phyloP scores from a whole-genome alignment of 176 grass and related monocot species.

The Tillandsia leiboldiana region DNA sequence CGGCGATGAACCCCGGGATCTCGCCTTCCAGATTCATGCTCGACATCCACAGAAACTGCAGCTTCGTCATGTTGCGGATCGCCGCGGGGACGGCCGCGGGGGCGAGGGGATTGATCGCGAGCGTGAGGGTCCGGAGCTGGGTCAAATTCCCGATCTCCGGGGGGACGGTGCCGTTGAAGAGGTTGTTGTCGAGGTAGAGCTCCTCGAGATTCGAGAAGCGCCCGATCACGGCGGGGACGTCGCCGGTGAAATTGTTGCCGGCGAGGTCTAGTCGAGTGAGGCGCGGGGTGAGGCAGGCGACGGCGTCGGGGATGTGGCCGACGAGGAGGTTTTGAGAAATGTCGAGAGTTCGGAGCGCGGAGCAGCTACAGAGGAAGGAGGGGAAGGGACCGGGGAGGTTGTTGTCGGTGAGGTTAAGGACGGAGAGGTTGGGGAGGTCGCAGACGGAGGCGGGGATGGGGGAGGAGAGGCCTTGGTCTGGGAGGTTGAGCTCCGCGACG shows the following conservation, averaged over 20 bases:
- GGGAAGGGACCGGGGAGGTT: constrained; percentile 41
- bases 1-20: constrained; percentile 28
- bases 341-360: constrained; percentile 32
- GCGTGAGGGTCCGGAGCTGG: constrained; percentile 14
- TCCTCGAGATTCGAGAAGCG: constrained; percentile 23
- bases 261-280: constrained; percentile 29
- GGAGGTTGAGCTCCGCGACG: constrained; percentile 23
- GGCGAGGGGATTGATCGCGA: constrained; percentile 24
- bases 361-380: constrained; percentile 36
- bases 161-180: constrained; percentile 30
- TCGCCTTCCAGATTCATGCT: constrained; percentile 23
- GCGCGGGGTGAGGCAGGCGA: constrained; percentile 16
- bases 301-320: constrained; percentile 31
- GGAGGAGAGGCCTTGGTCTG: neutral
- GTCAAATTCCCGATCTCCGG: constrained; percentile 36
- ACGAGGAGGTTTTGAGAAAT: constrained; percentile 49
- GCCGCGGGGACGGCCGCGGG: constrained; percentile 28
- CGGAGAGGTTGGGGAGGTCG: constrained; percentile 30
- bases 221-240: constrained; percentile 40
- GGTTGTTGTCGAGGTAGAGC: constrained; percentile 48
- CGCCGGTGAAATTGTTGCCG: constrained; percentile 14
- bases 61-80: constrained; percentile 32
- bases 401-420: constrained; percentile 59
- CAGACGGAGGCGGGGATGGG: constrained; percentile 37
- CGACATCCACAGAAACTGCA: neutral